Evolutionary conservation across 2,329 filamentous ascomycete genomes (phyloP), one percentile per base, ranked within the genome.

Genomic region (Penicillium verrucosum): DNA sequence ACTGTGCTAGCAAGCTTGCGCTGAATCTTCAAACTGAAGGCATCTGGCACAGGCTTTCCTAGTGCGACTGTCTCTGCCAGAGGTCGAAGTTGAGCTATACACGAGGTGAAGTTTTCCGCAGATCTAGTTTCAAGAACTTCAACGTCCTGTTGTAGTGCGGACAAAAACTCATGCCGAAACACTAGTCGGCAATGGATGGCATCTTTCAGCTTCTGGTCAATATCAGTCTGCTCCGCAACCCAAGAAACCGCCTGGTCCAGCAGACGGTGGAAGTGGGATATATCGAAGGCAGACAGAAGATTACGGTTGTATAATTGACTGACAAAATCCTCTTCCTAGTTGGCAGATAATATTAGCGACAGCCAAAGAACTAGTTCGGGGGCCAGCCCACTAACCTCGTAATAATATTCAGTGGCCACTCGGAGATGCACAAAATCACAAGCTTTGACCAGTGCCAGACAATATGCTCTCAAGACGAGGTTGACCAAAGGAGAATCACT

Each of bases 261-360:
- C 27, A 81, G 71, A 9, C 77, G 73, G 41, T 81, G 76, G 25
- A 91, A 80, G n/a, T 82, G 78, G 5, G 80, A 76, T 2, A 80
- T 73, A 16, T 83, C 78, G 56, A 93, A 80, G 14, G 81, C 76
- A 27, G 86, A 84, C 7, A 97, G 80, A 0, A 99, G 78, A 12
- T 85, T 85, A 37, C 92, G 85, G 64, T 92, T 89, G 70, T 94
- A 97, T 0, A 92, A 89, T 72, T 96, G 92, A 7, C 91, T 92
- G 21, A 95, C 90, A 70, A 99, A 97, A 69, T 99, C 94, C 74
- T 99, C 94, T 75, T 99, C 94, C 87, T 93, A 63, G 43, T 53
- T 14, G 41, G 23, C 45, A 10, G n/a, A 42, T n/a, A 5, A 48
- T 16, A 54, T 66, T 59, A 68, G 67, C 48, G 46, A 34, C 18